These are phyloP conservation scores for Cryptococcus floricola DNA, from an alignment of 1,284 basidiomycete genomes.

Conservation along the genomic window DNA sequence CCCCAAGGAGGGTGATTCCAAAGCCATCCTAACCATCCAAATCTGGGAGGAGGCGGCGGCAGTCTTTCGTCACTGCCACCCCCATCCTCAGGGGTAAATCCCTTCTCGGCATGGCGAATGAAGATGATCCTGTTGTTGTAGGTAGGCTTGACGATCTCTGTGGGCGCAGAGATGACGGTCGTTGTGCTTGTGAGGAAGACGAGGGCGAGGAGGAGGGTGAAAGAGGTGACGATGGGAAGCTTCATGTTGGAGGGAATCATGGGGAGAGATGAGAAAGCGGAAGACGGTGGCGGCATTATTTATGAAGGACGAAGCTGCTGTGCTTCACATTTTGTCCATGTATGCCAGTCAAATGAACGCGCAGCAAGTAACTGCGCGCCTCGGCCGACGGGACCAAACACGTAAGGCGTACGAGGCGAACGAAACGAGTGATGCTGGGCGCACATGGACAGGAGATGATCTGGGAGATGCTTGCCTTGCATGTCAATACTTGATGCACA, in stretches of 20 bases:
- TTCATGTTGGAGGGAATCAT: not conserved
- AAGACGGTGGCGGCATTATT: not conserved
- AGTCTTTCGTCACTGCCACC: not conserved
- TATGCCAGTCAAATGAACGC: too few relatives aligned
- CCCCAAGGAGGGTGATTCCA: slow-evolving; percentile 1
- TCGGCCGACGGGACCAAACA: too few relatives aligned
- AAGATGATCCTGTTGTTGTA: slow-evolving; percentile 19
- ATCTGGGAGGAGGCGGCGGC: not conserved
- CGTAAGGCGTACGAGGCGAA: too few relatives aligned
- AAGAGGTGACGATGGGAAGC: not conserved
- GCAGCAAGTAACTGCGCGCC: too few relatives aligned
- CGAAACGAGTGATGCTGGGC: too few relatives aligned
- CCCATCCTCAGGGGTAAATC: slow-evolving; percentile 5
- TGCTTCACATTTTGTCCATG: too few relatives aligned
- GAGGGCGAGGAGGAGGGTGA: not conserved
- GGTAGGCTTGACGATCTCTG: not conserved
- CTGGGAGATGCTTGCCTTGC: too few relatives aligned
- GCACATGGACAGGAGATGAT: too few relatives aligned
- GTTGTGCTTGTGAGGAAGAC: not conserved
- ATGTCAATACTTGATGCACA: too few relatives aligned
- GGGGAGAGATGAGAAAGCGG: not conserved
- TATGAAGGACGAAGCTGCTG: too few relatives aligned
- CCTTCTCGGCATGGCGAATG: slow-evolving; percentile 29
- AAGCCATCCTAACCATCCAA: not conserved
- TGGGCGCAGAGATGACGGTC: not conserved